Conservation (phyloP, 1,284 basidiomycete genomes). For the Polyporus tsugae region DNA sequence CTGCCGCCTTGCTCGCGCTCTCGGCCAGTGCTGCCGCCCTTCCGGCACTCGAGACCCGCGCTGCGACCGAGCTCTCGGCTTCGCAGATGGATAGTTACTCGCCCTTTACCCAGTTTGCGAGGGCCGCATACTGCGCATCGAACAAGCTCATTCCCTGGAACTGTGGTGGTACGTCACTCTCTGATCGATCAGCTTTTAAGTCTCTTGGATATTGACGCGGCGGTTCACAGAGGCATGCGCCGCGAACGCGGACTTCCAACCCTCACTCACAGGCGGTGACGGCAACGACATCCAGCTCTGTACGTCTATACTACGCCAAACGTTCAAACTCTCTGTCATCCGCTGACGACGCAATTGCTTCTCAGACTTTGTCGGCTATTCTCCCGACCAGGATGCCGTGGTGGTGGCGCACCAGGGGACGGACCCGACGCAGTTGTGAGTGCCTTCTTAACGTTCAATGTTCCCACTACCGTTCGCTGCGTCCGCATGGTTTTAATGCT, state of each 20-base stretch:
- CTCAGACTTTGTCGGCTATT: slow-evolving; percentile 57
- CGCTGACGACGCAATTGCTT: slow-evolving; percentile 5
- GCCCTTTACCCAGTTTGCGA: slow-evolving; percentile 58
- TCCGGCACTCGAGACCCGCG: slow-evolving; percentile 18
- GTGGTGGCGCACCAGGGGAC: slow-evolving; percentile 62
- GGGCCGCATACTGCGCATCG: slow-evolving; percentile 59
- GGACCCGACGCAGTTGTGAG: slow-evolving; percentile 55
- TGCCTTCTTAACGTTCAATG: background rate
- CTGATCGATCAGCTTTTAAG: background rate
- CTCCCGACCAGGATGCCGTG: slow-evolving; percentile 52
- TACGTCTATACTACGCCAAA: slow-evolving; percentile 32
- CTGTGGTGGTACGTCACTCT: slow-evolving; percentile 51
- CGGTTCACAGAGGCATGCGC: slow-evolving; percentile 45
- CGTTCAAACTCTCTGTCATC: background rate
- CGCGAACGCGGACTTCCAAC: slow-evolving; percentile 52
- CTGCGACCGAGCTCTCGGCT: slow-evolving; percentile 14
- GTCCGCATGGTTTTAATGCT: background rate
- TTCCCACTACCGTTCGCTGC: background rate
- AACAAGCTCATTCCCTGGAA: slow-evolving; percentile 49
- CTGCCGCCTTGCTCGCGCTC: slow-evolving; percentile 18
- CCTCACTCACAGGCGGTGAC: slow-evolving; percentile 54
- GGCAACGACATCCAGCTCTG: slow-evolving; percentile 54
- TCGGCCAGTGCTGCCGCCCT: slow-evolving; percentile 8
- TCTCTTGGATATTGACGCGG: background rate
- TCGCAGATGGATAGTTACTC: slow-evolving; percentile 43